These are phyloP conservation scores for Boletus eberwhitei DNA, from an alignment of 768 basidiomycete species.

Conservation along the genomic window DNA sequence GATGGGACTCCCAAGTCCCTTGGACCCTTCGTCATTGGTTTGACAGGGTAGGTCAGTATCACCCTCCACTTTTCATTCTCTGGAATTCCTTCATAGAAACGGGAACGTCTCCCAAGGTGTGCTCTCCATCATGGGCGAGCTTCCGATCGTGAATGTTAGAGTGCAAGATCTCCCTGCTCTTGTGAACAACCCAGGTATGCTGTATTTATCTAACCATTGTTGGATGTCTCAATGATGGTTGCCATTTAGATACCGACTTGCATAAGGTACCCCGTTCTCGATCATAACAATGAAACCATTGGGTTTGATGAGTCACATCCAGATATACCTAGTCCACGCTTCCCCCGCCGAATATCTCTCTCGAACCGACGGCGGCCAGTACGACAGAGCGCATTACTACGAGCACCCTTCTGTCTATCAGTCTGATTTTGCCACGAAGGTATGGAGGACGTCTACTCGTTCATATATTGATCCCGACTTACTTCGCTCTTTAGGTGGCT, in stretches of 20 bases:
- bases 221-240: slow-evolving; percentile 1
- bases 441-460: slow-evolving; percentile 24
- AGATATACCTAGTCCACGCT: slow-evolving; percentile 79
- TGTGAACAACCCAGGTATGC: slow-evolving; percentile 49
- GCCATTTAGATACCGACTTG: slow-evolving; percentile 46
- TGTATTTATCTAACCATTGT: not conserved
- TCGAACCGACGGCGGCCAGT: slow-evolving; percentile 51
- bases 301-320: not conserved
- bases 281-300: not conserved
- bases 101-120: slow-evolving; percentile 84
- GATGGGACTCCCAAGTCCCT: slow-evolving; percentile 59
- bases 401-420: slow-evolving; percentile 59
- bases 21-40: slow-evolving; percentile 76
- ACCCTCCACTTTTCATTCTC: not conserved
- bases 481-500: slow-evolving; percentile 54
- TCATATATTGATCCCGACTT: not conserved
- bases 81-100: slow-evolving; percentile 39
- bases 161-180: slow-evolving; percentile 57
- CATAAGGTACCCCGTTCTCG: slow-evolving; percentile 43
- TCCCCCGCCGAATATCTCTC: slow-evolving; percentile 67
- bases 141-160: slow-evolving; percentile 59
- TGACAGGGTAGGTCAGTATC: slow-evolving; percentile 64
- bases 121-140: slow-evolving; percentile 64
- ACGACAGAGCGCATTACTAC: slow-evolving; percentile 71
- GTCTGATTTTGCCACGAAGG: slow-evolving; percentile 68